Evolutionary conservation across 306 rosid species (phyloP).

Genomic region (Cicer chorassanicum): DNA sequence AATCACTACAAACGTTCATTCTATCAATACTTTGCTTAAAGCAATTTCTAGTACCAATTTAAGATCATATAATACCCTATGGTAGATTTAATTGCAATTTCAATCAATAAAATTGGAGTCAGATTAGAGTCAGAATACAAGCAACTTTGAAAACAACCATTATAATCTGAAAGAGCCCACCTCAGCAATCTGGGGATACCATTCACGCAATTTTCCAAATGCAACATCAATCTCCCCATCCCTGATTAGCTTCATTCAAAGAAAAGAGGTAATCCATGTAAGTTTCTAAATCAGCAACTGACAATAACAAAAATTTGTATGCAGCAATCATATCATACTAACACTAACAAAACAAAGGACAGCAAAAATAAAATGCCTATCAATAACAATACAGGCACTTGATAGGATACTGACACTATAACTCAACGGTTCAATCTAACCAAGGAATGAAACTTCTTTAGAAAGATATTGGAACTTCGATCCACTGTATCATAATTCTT

Average conservation of each 20-base stretch:
- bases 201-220: slow-evolving; percentile 77
- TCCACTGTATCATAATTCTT: background rate
- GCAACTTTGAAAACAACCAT: background rate
- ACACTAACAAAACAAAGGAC: slow-evolving; percentile 28
- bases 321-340: slow-evolving; percentile 26
- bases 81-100: slow-evolving; percentile 18
- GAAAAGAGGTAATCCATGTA: slow-evolving; percentile 48
- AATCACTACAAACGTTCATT: slow-evolving; percentile 3
- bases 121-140: slow-evolving; percentile 25
- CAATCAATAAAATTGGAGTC: slow-evolving; percentile 32
- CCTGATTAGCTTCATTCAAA: slow-evolving; percentile 76
- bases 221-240: slow-evolving; percentile 87
- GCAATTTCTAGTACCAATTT: slow-evolving; percentile 1
- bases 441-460: background rate
- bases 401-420: background rate
- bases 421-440: slow-evolving; percentile 7
- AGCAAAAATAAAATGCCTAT: slow-evolving; percentile 3
- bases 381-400: slow-evolving; percentile 21
- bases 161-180: slow-evolving; percentile 54
- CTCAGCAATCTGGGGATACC: slow-evolving; percentile 97
- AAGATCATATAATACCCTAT: slow-evolving; percentile 9
- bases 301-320: background rate
- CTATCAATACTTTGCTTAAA: slow-evolving; percentile 19
- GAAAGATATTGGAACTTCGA: slow-evolving; percentile 18
- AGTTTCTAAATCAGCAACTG: slow-evolving; percentile 34